Evolutionary conservation across 352 stramenopile genomes (phyloP), one percentile per base, ranked within the genome.

Genomic region (Pythium vanterpoolii): DNA sequence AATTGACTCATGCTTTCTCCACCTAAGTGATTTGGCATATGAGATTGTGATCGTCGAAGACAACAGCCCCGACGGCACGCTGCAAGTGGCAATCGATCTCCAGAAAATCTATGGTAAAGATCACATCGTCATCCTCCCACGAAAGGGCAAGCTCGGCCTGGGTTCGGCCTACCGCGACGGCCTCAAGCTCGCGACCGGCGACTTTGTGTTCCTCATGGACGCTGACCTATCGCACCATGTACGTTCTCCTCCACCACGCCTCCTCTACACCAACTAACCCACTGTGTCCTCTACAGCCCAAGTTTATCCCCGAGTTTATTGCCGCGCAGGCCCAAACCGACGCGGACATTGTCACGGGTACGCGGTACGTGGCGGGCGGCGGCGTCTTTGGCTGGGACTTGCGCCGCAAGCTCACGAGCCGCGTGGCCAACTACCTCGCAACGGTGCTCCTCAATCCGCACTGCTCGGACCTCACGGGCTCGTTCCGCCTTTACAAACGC

Each of bases 41-140:
- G 96, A 99, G 81, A 96, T 99, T 56, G 82, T 99, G 31, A 89
- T 99, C 36, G 93, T 99, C 9, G 97, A 99, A 61, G 97, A 99
- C 74, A 98, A 96, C 61, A 98, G 89, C 61, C 96, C 96, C 6
- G 97, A 99, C 66, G 90, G 93, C 9, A 99, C 97, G 11, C 74
- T 98, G 26, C 84, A 98, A 57, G 95, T 99, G 33, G 97, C 96
- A 19, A 60, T 92, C 23, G 73, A 96, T 28, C 68, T 98, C 62
- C 87, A 98, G 74, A 74, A 79, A 56, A 86, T 98, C 23, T 98
- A 96, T 73, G 90, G 91, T 51, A 86, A 95, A 54, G 75, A 97
- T 26, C 79, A 89, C 31, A 89, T 99, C 45, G 74, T 89, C 44
- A 98, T 99, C 60, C 74, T 98, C 6, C 89, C 96, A 42, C 89